These are phyloP conservation scores for Rhynchospora tenuis DNA, from an alignment of 176 grass and related monocot species.

Conservation along the genomic window DNA sequence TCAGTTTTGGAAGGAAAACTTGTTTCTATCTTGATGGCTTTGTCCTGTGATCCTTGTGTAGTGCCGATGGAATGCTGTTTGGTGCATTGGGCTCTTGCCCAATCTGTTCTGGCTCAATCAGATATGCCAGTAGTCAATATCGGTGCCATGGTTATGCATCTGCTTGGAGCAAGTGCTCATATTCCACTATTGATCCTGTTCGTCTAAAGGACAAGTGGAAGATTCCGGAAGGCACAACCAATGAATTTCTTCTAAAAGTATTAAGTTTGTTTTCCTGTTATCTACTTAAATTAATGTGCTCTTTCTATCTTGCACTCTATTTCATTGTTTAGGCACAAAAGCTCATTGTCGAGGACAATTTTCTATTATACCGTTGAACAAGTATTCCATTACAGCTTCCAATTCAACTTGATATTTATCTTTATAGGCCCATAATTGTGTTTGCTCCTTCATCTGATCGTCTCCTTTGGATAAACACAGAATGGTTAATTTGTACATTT, in stretches of 20 bases:
- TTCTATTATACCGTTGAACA: background rate
- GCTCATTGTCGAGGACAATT: background rate
- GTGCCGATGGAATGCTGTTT: constrained; percentile 98
- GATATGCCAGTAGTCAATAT: constrained; percentile 69
- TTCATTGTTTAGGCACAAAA: background rate
- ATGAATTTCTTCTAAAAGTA: constrained; percentile 77
- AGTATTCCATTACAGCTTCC: background rate
- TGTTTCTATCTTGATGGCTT: background rate
- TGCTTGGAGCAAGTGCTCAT: constrained; percentile 91
- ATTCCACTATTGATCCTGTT: constrained; percentile 61
- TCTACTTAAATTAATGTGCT: background rate
- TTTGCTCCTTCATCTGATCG: background rate
- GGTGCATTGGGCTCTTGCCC: constrained; percentile 78
- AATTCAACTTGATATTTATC: background rate
- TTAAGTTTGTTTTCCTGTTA: background rate
- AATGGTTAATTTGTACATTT: background rate
- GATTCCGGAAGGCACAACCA: constrained; percentile 56
- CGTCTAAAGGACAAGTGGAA: constrained; percentile 76
- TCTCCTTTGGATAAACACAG: background rate
- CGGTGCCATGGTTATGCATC: constrained; percentile 72
- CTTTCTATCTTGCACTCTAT: background rate
- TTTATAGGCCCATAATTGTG: background rate
- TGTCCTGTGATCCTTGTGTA: constrained; percentile 15
- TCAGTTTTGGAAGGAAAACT: background rate
- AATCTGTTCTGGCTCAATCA: constrained; percentile 55